Evolutionary conservation across 176 grass and related monocot species (phyloP), one percentile per base, ranked within the genome.

Genomic region (Eremochloa ophiuroides): DNA sequence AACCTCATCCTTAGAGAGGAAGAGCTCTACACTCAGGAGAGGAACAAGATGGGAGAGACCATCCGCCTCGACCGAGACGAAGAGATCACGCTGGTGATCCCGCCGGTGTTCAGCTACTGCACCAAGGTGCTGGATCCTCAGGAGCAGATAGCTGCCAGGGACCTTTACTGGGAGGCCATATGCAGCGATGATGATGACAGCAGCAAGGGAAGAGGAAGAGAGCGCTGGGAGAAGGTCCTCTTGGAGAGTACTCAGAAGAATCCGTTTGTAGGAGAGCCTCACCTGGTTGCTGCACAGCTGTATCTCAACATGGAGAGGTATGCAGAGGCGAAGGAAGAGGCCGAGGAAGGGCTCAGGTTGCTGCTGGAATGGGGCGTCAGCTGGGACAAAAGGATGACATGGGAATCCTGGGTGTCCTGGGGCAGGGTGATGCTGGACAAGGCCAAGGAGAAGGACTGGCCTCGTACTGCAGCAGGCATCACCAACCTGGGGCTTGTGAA

Each of bases 311-410:
- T 80, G 73, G 85, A 69, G 50, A 97, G 83, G 82, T 94, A 86
- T 13, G 87, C 73, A 58, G 91, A 88, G 50, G 94, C 94, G 1
- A 66, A 81, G 78, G 28, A 47, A 66, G 69, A 89, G 56, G 88
- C 77, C 1, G 94, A 94, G 71, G 79, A 23, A 44, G 91, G 94
- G 13, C 75, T 97, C 17, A 79, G 60, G 46, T 62, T 94, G 87
- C 20, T 92, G 46, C 78, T 97, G 80, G 89, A 90, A 33, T 97
- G 94, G 94, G 94, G 94, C 33, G 88, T 82, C 69, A 84, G 87
- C 71, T 94, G 94, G 94, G 94, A 92, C 80, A 94, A 90, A 85
- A 88, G 91, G 61, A 92, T 97, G 94, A 73, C 78, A 15, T 97
- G 91, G 94, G 94, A 94, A 18, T 85, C 39, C 2, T 97, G 94